phyloP scores from a whole-genome alignment of 169 alveolate genomes.

The Plasmodium gonderi region DNA sequence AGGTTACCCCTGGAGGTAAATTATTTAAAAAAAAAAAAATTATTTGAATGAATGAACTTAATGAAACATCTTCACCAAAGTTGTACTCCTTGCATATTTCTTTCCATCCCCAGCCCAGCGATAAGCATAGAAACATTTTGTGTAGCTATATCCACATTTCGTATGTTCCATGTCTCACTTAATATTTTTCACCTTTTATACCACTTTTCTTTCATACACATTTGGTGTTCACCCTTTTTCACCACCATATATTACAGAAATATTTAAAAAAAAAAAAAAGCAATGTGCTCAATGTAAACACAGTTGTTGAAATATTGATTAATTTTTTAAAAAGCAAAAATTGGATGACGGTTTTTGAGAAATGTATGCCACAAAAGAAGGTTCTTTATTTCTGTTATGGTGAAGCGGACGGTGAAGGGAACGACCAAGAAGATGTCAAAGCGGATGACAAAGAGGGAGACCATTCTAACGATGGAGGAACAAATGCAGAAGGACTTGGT shows the following conservation, averaged over 20 bases:
- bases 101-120: too few species aligned
- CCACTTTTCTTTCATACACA: too few species aligned
- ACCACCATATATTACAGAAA: neutral
- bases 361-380: conserved; percentile 70
- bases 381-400: conserved; percentile 25
- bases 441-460: neutral
- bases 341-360: conserved; percentile 73
- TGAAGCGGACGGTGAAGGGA: neutral
- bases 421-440: neutral
- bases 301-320: conserved; percentile 78
- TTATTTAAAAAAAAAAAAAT: conserved; percentile 21
- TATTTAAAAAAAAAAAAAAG: conserved; percentile 75
- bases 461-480: neutral
- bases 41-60: neutral
- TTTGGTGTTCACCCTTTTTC: too few species aligned
- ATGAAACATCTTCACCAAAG: neutral
- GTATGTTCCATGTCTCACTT: too few species aligned
- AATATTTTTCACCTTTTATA: too few species aligned
- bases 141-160: too few species aligned
- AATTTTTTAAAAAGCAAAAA: conserved; percentile 62
- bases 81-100: too few species aligned
- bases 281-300: conserved; percentile 79
- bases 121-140: too few species aligned
- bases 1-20: conserved; percentile 73
- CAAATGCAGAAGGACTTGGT: neutral